Percentiles rank a stretch among this genome's conserved stretches.
These are phyloP conservation scores for Brassica cretica DNA, from an alignment of 345 rosid species.

Conservation along the genomic window DNA sequence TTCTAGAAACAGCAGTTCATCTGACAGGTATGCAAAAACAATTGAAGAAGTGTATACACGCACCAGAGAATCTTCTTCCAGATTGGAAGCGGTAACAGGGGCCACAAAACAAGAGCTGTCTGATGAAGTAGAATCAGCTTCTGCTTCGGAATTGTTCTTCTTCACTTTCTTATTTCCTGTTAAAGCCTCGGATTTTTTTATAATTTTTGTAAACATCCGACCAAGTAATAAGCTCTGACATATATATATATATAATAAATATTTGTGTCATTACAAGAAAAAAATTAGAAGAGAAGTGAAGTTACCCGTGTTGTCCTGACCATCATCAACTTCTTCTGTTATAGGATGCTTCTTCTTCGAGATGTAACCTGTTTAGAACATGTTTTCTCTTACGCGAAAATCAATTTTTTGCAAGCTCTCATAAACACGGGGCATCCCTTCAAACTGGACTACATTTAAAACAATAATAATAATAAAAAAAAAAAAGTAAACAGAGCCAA, in stretches of 20 bases:
- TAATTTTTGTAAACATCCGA: not conserved
- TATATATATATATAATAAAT: not conserved
- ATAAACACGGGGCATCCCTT: not conserved
- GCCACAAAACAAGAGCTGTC: conserved; percentile 1
- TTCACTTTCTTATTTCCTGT: not conserved
- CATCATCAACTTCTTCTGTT: conserved; percentile 10
- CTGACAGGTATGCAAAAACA: not conserved
- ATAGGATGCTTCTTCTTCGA: not conserved
- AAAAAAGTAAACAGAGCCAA: not conserved
- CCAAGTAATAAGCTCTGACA: not conserved
- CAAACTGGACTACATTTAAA: not conserved
- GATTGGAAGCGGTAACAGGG: not conserved
- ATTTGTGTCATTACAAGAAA: not conserved
- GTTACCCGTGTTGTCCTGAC: not conserved
- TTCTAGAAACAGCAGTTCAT: not conserved
- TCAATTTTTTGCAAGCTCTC: not conserved
- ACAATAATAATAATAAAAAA: not conserved
- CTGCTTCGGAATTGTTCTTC: not conserved
- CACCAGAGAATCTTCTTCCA: not conserved
- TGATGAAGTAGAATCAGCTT: not conserved
- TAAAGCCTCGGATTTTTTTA: not conserved
- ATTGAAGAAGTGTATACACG: not conserved
- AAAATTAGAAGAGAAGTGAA: not conserved
- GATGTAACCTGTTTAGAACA: not conserved
- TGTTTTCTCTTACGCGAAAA: not conserved